Evolutionary conservation across 371 early-diverging fungal genomes (phyloP), one percentile per base, ranked within the genome.

Genomic region (Mucor piriformis): DNA sequence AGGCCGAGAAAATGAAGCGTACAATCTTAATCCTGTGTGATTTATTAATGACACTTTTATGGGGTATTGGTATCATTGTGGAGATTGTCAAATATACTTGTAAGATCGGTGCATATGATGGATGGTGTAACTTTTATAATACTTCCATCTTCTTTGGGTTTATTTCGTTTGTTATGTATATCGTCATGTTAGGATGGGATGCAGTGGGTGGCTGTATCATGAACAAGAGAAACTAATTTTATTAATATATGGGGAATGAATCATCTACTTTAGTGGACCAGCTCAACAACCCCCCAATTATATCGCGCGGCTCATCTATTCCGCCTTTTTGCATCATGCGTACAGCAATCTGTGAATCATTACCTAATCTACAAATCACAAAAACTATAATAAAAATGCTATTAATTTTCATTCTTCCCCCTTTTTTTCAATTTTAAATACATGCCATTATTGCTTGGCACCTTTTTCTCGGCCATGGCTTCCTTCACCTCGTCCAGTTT

Each of bases 311-410:
- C 10, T 70, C 66, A 13, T 66, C 58, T 20, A 86, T 71, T 3
- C 86, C 86, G 57, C 70, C 63, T 35, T 84, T 69, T 59, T 83
- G 74, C 50, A 92, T 70, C 50, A 83, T 74, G 57, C 76, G 76
- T 16, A 88, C 93, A 2, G 97, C 97, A 32, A 88, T 72, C 69
- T 96, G 95, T 8, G 93, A 93, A 66, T 94, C 88, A 66, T 96
- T 95, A 8, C 98, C 97, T 27, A 89, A 74, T 37, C 97, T 88
- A 66, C 98, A 98, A n/a, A 97, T 67, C 0, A 92, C 84, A 66
- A 86, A 94, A 13, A 97, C 91, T 78, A 79, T 61, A 56, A 33
- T 25, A 16, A 5, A 15, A 6, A 16, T 6, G 32, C 18, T 50
- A 8, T 8, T 35, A 7, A 25, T 18, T 16, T 23, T 35, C 15